Conservation (phyloP, 2,329 filamentous ascomycete species). For the Microdochium bolleyi region DNA sequence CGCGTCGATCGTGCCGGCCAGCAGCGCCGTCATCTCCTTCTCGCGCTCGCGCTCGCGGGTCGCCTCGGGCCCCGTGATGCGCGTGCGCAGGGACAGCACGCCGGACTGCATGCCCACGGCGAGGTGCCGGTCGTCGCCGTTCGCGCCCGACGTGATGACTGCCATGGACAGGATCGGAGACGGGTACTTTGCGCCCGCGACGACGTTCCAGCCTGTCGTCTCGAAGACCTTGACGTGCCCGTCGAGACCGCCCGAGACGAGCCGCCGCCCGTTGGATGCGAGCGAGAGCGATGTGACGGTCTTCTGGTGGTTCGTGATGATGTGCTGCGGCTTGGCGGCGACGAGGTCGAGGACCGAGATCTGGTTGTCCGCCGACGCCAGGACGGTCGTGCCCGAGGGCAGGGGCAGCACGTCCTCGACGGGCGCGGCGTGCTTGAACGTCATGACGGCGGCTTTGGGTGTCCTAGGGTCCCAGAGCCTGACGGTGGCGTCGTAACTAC, state of each 20-base stretch:
- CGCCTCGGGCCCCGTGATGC: constrained; percentile 78
- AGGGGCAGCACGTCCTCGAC: constrained; percentile 85
- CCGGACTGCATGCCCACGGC: constrained; percentile 93
- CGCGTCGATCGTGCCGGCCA: constrained; percentile 69
- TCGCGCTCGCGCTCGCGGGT: constrained; percentile 66
- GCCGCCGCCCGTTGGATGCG: constrained; percentile 69
- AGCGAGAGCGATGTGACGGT: constrained; percentile 83
- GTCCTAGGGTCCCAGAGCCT: constrained; percentile 86
- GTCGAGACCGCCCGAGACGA: constrained; percentile 84
- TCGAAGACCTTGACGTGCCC: constrained; percentile 97
- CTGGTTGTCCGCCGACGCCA: constrained; percentile 77
- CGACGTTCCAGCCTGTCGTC: constrained; percentile 89
- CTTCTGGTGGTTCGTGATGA: constrained; percentile 95
- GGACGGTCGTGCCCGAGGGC: constrained; percentile 75
- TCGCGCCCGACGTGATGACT: constrained; percentile 61
- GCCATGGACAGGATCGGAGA: constrained; percentile 80
- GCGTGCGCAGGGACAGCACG: constrained; percentile 81
- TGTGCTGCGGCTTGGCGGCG: constrained; percentile 76
- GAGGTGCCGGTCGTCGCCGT: constrained; percentile 80
- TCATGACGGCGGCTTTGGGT: constrained; percentile 65
- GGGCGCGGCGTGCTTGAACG: constrained; percentile 87
- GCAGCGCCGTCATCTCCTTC: constrained; percentile 76
- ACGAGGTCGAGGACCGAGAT: constrained; percentile 91
- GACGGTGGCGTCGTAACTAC: constrained; percentile 92
- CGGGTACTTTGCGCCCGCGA: constrained; percentile 89